Percentiles rank a stretch among this genome's conserved stretches.
phyloP scores from a whole-genome alignment of 2,329 filamentous ascomycete species.

The Allantophomopsis lycopodina region DNA sequence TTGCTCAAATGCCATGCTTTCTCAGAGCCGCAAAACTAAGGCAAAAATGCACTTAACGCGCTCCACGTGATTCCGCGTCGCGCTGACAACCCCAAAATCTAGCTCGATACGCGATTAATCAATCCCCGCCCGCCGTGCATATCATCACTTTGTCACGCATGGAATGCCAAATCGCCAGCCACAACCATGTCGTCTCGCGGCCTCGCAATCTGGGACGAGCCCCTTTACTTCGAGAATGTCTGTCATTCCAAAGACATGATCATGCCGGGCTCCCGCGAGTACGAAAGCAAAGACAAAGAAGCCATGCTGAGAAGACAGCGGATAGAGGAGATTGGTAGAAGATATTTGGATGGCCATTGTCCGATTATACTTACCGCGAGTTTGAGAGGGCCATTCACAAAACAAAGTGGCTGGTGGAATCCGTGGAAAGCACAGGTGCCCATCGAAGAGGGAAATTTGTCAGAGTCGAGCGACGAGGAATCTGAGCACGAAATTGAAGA shows the following conservation, averaged over 20 bases:
- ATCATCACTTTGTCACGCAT: too few relatives aligned
- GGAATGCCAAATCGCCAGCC: too few relatives aligned
- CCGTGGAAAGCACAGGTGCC: constrained; percentile 26
- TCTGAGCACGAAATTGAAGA: constrained; percentile 1
- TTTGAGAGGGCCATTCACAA: constrained; percentile 47
- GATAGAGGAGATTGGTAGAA: constrained; percentile 43
- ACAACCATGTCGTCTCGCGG: too few relatives aligned
- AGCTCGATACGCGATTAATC: too few relatives aligned
- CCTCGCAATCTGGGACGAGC: constrained; percentile 15
- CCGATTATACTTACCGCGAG: constrained; percentile 45
- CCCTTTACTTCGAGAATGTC: constrained; percentile 32
- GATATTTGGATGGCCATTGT: constrained; percentile 40
- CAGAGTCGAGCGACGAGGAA: constrained; percentile 2
- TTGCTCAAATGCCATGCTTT: too few relatives aligned
- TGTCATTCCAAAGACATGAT: constrained; percentile 31
- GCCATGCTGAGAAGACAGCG: constrained; percentile 24
- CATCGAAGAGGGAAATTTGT: constrained; percentile 2
- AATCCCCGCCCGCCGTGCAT: too few relatives aligned
- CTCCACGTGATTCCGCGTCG: too few relatives aligned
- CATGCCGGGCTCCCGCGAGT: constrained; percentile 36
- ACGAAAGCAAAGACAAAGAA: constrained; percentile 33
- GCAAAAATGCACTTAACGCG: too few relatives aligned
- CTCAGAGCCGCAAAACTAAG: too few relatives aligned
- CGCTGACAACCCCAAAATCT: too few relatives aligned
- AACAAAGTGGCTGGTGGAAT: constrained; percentile 32